A percentile compares a stretch with the other conserved stretches of the same genome.
phyloP scores from a whole-genome alignment of 2,329 filamentous ascomycete species.

The Myriosclerotinia duriaeana region DNA sequence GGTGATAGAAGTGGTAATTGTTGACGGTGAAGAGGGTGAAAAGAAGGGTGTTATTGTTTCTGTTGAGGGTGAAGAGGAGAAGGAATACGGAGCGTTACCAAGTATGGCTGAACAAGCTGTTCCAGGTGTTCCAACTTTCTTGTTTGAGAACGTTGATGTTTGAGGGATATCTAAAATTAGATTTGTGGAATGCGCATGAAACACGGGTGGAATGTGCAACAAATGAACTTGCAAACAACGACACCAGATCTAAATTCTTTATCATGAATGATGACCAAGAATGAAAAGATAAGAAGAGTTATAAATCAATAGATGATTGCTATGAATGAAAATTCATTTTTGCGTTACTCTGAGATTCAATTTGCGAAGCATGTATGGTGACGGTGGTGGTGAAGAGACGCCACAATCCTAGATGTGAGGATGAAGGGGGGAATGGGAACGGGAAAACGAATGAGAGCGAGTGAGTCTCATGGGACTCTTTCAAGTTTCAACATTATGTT shows the following conservation, averaged over 20 bases:
- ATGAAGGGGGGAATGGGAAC: neutral
- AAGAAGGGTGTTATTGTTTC: constrained; percentile 59
- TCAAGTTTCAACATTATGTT: too few relatives aligned
- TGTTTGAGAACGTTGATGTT: constrained; percentile 72
- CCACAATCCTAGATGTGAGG: constrained; percentile 3
- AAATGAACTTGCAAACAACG: neutral
- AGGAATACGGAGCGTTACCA: constrained; percentile 57
- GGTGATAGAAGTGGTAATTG: constrained; percentile 68
- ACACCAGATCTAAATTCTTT: neutral
- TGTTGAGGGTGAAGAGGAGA: constrained; percentile 56
- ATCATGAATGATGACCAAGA: neutral
- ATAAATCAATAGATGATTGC: constrained; percentile 5
- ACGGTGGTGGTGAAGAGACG: neutral
- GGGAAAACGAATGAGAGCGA: neutral
- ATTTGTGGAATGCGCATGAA: constrained; percentile 5
- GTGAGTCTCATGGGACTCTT: neutral
- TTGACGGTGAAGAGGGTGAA: constrained; percentile 66
- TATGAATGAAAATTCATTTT: neutral
- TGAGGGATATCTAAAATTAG: constrained; percentile 1
- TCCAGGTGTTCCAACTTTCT: constrained; percentile 78
- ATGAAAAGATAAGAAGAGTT: neutral
- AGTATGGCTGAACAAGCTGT: constrained; percentile 70
- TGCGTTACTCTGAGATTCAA: neutral
- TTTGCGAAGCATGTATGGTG: too few relatives aligned
- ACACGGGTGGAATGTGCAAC: neutral